Evolutionary conservation across 352 stramenopile genomes (phyloP).

Genomic region (Phytophthora colocasiae): DNA sequence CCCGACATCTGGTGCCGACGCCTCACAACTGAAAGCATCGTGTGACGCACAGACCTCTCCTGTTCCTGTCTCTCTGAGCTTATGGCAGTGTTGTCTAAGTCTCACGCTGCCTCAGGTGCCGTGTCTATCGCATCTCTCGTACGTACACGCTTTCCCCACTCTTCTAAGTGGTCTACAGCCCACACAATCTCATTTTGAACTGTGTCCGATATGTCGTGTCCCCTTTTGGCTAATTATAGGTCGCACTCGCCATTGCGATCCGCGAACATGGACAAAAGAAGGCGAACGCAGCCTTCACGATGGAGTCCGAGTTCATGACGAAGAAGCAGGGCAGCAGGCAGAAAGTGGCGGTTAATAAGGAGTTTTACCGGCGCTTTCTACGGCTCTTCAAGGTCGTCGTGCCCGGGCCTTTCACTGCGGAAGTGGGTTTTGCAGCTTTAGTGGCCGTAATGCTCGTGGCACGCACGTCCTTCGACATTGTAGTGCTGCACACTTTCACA

Average conservation of each 20-base stretch:
- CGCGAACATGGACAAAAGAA: slow-evolving; percentile 66
- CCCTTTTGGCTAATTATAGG: slow-evolving; percentile 26
- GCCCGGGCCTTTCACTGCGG: slow-evolving; percentile 67
- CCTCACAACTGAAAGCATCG: slow-evolving; percentile 37
- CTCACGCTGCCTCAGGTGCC: slow-evolving; percentile 46
- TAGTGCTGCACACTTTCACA: slow-evolving; percentile 79
- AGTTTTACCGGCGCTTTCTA: slow-evolving; percentile 70
- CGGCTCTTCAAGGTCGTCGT: slow-evolving; percentile 81
- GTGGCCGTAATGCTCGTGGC: slow-evolving; percentile 69
- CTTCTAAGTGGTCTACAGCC: neutral
- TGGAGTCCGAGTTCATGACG: slow-evolving; percentile 79
- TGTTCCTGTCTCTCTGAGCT: neutral
- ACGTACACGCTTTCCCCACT: slow-evolving; percentile 10
- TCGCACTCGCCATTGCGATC: slow-evolving; percentile 71
- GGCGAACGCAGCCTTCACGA: slow-evolving; percentile 49
- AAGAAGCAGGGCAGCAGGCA: slow-evolving; percentile 77
- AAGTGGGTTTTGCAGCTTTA: slow-evolving; percentile 71
- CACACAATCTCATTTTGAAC: neutral
- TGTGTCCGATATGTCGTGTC: slow-evolving; percentile 15
- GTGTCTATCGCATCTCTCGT: slow-evolving; percentile 56
- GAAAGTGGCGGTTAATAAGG: slow-evolving; percentile 74
- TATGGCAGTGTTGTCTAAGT: slow-evolving; percentile 75
- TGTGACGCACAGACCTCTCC: slow-evolving; percentile 6
- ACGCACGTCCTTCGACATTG: slow-evolving; percentile 82
- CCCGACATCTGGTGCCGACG: neutral